Base-by-base conservation (phyloP, 495 filamentous ascomycete genomes). In the Lepidopterella palustris region DNA sequence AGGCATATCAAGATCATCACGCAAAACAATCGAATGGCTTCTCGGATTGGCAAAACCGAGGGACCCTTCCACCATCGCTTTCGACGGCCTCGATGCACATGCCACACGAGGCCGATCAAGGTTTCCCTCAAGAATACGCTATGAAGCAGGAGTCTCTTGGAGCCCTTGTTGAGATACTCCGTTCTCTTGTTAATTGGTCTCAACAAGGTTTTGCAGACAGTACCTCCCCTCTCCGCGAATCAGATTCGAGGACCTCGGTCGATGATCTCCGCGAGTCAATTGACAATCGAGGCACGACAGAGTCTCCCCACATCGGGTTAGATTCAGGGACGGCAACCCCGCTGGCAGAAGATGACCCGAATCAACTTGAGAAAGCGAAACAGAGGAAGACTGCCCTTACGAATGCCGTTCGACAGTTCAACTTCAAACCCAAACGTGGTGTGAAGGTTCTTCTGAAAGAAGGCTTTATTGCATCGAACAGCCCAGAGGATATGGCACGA, bases 351-450 rank as follows among this genome's bases (percentile, higher is more conserved):
- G 93, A 98, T 68, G 95, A 99, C 63, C 91, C 90, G 1, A 87
- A 80, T 45, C 84, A 97, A 68, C 79, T 99, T 28, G 93, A 97
- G 68, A 95, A 86, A 70, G 90, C 88, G 53, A 97, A 97, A 76
- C 88, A 90, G 60, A 80, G 86, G 42, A 99, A 99, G 75, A 97
- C 90, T 26, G 92, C 92, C 3, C 76, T 96, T 57, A 86, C 83
- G 40, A 92, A 95, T 63, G 90, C 87, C 0, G 86, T 96, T 62
- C 86, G 86, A 40, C 88, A 90, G 58, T 99, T 99, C 78, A 99
- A 99, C 69, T 97, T 89, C 79, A 99, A 99, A 69, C 89, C 95
- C 3, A 99, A 97, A 70, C 84, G 88, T 31, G 93, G 93, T 10
- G 83, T 99, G 69, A 96, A 96, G 71, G 71, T 84, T 3, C 76